Base-by-base conservation (phyloP, 306 rosid species). In the Quercus glauca region DNA sequence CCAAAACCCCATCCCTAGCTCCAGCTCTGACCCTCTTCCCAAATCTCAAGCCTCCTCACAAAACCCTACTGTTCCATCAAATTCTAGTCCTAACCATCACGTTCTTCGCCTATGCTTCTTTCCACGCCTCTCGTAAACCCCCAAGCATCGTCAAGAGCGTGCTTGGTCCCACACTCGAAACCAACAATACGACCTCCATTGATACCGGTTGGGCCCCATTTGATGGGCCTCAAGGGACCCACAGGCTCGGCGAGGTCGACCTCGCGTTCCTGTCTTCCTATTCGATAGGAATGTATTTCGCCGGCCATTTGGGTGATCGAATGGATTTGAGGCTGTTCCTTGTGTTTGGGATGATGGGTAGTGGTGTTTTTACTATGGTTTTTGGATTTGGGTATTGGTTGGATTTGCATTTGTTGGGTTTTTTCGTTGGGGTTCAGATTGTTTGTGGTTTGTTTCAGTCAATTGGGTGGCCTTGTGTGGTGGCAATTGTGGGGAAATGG, bases 381-480 rank as follows among this genome's bases (percentile, higher is more conserved):
- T 95, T 95, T 35, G 99, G 99, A 26, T 75, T 93, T 65, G 98
- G 99, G 1, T 96, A 91, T 76, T 96, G 98, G 97, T 85, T 93
- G 2, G 79, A 86, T 82, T 79, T 93, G 82, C 99, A 96, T 85
- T 78, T 72, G 18, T 79, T 96, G 81, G 91, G 93, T 64, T 96
- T 80, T 83, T 95, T 87, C 75, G 18, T 93, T 60, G 82, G 58
- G 70, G 96, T 93, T 80, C 99, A 96, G 86, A 76, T 91, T 76
- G 71, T 90, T 52, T 90, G 98, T 81, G 98, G 99, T 33, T 78
- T 96, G 57, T 87, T 96, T 90, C 97, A 96, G 85, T 93, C 99
- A 12, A 91, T 96, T 82, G 98, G 98, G 75, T 96, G 99, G 98
- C 99, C 98, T 75, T 96, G 96, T 87, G 99, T 91, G 83, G 97